phyloP scores from a whole-genome alignment of 441 rosid genomes.

The Bruguiera hainesii region DNA sequence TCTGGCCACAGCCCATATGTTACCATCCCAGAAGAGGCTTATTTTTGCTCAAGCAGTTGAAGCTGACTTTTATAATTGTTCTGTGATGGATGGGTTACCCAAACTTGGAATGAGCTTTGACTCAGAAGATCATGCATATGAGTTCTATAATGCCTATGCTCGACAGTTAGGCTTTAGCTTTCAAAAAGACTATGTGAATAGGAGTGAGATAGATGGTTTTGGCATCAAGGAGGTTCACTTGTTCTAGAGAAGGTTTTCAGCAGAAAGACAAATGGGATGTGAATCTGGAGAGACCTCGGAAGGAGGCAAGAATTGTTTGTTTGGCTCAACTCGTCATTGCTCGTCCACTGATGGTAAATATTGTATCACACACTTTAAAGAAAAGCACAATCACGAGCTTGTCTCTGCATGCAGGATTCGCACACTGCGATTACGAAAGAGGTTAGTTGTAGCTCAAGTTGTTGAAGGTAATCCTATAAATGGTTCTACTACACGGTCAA shows the following conservation, averaged over 20 bases:
- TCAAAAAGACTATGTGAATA: slow-evolving; percentile 28
- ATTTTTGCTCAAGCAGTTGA: slow-evolving; percentile 22
- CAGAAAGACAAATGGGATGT: slow-evolving; percentile 17
- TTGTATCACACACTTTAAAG: slow-evolving; percentile 24
- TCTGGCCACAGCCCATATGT: slow-evolving; percentile 22
- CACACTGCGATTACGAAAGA: slow-evolving; percentile 20
- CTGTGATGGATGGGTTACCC: slow-evolving; percentile 5
- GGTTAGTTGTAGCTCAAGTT: slow-evolving; percentile 17
- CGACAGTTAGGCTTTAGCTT: slow-evolving; percentile 30
- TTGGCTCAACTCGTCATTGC: slow-evolving; percentile 31
- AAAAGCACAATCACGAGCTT: slow-evolving; percentile 30
- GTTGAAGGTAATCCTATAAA: slow-evolving; percentile 5
- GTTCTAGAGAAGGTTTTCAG: too few species aligned
- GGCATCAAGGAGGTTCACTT: slow-evolving; percentile 24
- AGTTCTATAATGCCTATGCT: slow-evolving; percentile 31
- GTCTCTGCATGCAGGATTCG: slow-evolving; percentile 27
- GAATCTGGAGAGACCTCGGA: slow-evolving; percentile 16
- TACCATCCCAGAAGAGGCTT: slow-evolving; percentile 22
- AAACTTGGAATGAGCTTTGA: slow-evolving; percentile 31
- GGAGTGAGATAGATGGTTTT: slow-evolving; percentile 28
- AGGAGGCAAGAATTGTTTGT: slow-evolving; percentile 37
- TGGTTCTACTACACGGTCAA: too few species aligned
- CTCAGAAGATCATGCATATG: slow-evolving; percentile 30
- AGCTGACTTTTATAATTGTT: not conserved
- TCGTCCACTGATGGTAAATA: slow-evolving; percentile 26